Conservation (phyloP, 352 stramenopile genomes). For the Phytophthora pisi region DNA sequence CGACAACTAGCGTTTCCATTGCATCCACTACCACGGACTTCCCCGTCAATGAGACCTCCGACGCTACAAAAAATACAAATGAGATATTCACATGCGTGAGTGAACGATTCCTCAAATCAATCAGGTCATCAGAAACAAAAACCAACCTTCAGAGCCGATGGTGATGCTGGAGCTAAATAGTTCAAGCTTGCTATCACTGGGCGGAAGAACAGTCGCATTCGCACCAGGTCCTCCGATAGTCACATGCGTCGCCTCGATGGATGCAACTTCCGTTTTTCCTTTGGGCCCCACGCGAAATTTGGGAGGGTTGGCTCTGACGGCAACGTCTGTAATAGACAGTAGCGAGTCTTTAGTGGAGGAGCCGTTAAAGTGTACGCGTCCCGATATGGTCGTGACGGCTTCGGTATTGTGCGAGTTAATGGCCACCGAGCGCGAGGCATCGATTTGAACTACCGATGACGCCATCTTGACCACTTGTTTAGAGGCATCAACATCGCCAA, state of each 20-base stretch:
- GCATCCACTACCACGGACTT: conserved; percentile 33
- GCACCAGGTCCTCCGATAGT: conserved; percentile 39
- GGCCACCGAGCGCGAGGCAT: conserved; percentile 29
- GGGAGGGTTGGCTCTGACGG: conserved; percentile 29
- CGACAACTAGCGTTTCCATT: conserved; percentile 25
- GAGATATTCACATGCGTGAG: conserved; percentile 11
- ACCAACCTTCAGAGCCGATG: conserved; percentile 41
- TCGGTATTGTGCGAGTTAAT: conserved; percentile 34
- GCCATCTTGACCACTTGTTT: conserved; percentile 40
- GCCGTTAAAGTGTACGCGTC: conserved; percentile 38
- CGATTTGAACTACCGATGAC: conserved; percentile 39
- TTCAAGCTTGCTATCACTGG: conserved; percentile 26
- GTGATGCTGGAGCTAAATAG: conserved; percentile 40
- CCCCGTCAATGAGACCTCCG: conserved; percentile 32
- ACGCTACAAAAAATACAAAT: conserved; percentile 24
- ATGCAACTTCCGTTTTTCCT: conserved; percentile 32
- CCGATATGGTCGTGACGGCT: conserved; percentile 37
- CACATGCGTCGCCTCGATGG: conserved; percentile 38
- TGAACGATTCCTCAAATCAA: conserved; percentile 8
- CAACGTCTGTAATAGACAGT: conserved; percentile 30
- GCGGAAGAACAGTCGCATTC: conserved; percentile 28
- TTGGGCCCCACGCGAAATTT: conserved; percentile 35
- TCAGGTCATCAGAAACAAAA: conserved; percentile 3
- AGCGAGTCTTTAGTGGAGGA: conserved; percentile 24
- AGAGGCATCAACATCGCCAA: conserved; percentile 30